These are phyloP conservation scores for Ramichloridium luteum DNA, from an alignment of 2,329 filamentous ascomycete species.

Conservation along the genomic window DNA sequence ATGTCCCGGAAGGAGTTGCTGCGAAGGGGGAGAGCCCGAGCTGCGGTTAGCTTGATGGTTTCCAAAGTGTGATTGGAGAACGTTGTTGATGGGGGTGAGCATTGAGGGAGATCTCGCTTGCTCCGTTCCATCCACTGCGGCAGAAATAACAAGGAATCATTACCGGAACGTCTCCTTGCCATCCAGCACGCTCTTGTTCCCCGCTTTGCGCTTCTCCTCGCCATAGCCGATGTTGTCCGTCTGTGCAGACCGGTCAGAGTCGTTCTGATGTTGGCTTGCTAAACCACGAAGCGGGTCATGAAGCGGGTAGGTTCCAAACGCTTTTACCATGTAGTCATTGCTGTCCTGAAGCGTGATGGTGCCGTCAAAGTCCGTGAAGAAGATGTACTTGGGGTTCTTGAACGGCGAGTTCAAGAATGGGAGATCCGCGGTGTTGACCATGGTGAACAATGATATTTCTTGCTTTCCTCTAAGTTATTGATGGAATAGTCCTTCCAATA, in stretches of 20 bases:
- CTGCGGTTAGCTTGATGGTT: too few species aligned
- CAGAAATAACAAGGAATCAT: too few species aligned
- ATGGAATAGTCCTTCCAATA: too few species aligned
- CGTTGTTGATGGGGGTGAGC: too few species aligned
- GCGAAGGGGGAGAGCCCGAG: too few species aligned
- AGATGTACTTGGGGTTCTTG: slow-evolving; percentile 72
- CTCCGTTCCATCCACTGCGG: too few species aligned
- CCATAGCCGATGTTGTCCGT: slow-evolving; percentile 91
- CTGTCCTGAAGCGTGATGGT: slow-evolving; percentile 71
- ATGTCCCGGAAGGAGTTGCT: slow-evolving; percentile 77
- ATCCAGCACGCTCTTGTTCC: slow-evolving; percentile 66
- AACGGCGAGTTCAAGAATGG: slow-evolving; percentile 34
- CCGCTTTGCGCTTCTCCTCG: slow-evolving; percentile 51
- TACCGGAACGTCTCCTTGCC: slow-evolving; percentile 59
- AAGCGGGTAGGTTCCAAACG: too few species aligned
- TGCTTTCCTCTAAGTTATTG: too few species aligned
- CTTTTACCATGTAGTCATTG: slow-evolving; percentile 51
- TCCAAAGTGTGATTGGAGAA: slow-evolving; percentile 4
- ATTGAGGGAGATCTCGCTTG: slow-evolving; percentile 2
- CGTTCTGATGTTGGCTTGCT: slow-evolving; percentile 22
- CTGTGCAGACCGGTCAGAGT: slow-evolving; percentile 49
- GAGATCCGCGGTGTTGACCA: slow-evolving; percentile 22
- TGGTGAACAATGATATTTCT: too few species aligned
- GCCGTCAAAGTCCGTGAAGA: slow-evolving; percentile 98
- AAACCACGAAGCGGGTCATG: not conserved